phyloP scores from a whole-genome alignment of 345 rosid genomes.

The Salix exigua region DNA sequence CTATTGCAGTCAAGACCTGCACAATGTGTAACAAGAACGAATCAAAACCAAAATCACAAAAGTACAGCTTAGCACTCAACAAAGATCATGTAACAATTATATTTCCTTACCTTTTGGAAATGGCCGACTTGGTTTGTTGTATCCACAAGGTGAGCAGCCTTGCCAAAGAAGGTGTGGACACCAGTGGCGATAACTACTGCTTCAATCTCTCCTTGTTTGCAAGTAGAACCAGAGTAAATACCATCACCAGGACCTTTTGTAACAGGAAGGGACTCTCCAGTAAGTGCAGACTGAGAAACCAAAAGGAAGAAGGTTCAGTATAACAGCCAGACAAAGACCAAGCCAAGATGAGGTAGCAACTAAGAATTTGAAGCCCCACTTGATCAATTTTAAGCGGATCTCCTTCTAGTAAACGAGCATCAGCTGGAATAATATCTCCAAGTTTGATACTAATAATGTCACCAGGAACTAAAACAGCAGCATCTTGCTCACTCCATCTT shows the following conservation, averaged over 20 bases:
- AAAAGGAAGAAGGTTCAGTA: slow-evolving; percentile 7
- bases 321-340: slow-evolving; percentile 8
- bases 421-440: slow-evolving; percentile 96
- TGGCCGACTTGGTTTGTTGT: slow-evolving; percentile 99
- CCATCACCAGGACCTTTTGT: slow-evolving; percentile 98
- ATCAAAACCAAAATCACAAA: slow-evolving; percentile 7
- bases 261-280: slow-evolving; percentile 97
- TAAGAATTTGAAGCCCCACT: slow-evolving; percentile 37
- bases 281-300: slow-evolving; percentile 80
- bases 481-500: slow-evolving; percentile 92
- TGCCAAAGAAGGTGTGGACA: slow-evolving; percentile 96
- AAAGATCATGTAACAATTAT: not conserved
- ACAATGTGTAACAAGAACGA: slow-evolving; percentile 9
- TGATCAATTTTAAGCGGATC: slow-evolving; percentile 96
- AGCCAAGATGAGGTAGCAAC: slow-evolving; percentile 3
- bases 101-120: slow-evolving; percentile 73
- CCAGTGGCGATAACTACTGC: slow-evolving; percentile 96
- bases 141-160: slow-evolving; percentile 97
- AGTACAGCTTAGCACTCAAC: not conserved
- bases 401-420: slow-evolving; percentile 93
- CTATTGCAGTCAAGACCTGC: slow-evolving; percentile 96
- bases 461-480: slow-evolving; percentile 86
- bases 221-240: slow-evolving; percentile 93
- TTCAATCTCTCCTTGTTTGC: slow-evolving; percentile 98
- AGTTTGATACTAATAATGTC: slow-evolving; percentile 86